Conservation (phyloP, 345 rosid species). For the Brassica incana region DNA sequence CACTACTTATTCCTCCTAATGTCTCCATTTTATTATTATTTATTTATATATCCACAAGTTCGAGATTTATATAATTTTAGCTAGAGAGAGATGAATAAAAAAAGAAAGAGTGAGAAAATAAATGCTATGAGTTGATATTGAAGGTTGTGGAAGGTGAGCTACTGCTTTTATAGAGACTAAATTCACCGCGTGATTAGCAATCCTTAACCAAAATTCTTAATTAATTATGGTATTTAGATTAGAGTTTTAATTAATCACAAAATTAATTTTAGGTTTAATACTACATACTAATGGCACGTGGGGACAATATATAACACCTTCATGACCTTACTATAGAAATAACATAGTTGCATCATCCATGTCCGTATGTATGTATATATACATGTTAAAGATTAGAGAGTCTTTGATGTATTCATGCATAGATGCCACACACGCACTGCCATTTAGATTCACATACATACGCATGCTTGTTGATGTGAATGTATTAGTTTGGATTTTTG, state of each 20-base stretch:
- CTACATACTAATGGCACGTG: slow-evolving; percentile 10
- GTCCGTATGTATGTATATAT: not conserved
- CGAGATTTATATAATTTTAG: not conserved
- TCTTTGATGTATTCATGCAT: slow-evolving; percentile 5
- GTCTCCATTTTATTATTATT: slow-evolving; percentile 27
- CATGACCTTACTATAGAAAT: slow-evolving; percentile 22
- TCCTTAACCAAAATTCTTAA: slow-evolving; percentile 7
- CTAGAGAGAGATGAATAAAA: not conserved
- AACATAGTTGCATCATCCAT: slow-evolving; percentile 7
- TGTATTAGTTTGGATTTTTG: not conserved
- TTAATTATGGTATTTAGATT: slow-evolving; percentile 16
- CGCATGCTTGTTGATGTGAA: not conserved
- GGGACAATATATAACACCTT: not conserved
- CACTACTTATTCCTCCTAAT: slow-evolving; percentile 19
- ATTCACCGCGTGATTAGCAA: slow-evolving; percentile 36
- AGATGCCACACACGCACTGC: not conserved
- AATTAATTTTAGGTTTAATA: not conserved
- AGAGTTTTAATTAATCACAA: slow-evolving; percentile 17
- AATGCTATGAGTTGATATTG: slow-evolving; percentile 35
- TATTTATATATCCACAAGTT: slow-evolving; percentile 12
- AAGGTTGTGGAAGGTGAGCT: slow-evolving; percentile 36
- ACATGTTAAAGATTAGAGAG: not conserved
- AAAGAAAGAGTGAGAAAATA: slow-evolving; percentile 20
- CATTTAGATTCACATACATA: not conserved
- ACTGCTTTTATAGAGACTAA: slow-evolving; percentile 39